Percentiles rank a stretch among this genome's conserved stretches.
These are phyloP conservation scores for Gastrolobium bilobum DNA, from an alignment of 306 rosid genomes.

Conservation along the genomic window DNA sequence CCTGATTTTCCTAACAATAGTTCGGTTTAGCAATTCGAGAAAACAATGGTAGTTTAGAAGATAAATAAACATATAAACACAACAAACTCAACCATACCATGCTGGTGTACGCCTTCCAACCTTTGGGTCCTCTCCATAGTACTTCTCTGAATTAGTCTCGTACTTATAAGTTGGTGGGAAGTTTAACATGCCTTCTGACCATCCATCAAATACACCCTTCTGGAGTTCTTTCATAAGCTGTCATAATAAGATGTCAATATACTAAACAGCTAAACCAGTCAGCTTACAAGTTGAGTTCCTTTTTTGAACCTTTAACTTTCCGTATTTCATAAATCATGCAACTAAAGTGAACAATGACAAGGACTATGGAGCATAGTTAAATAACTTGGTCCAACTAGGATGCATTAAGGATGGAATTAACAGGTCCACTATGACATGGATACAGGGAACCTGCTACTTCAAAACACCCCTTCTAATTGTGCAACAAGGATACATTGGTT, in stretches of 20 bases:
- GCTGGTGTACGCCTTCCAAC: constrained; percentile 88
- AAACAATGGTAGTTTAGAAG: not conserved
- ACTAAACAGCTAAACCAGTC: constrained; percentile 22
- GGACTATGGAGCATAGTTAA: constrained; percentile 23
- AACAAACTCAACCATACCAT: constrained; percentile 66
- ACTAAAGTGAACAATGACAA: not conserved
- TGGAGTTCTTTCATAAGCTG: constrained; percentile 75
- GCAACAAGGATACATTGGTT: not conserved
- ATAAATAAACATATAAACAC: constrained; percentile 7
- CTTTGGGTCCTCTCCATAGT: constrained; percentile 79
- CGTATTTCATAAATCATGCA: constrained; percentile 13
- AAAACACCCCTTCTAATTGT: not conserved
- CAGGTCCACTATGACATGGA: not conserved
- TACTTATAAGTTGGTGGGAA: constrained; percentile 93
- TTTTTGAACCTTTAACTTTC: not conserved
- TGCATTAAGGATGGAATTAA: not conserved
- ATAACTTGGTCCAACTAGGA: constrained; percentile 34
- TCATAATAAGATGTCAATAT: constrained; percentile 52
- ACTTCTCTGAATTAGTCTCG: constrained; percentile 79
- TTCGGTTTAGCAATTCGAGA: not conserved
- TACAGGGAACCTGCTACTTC: constrained; percentile 1
- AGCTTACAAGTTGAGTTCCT: not conserved
- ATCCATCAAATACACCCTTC: constrained; percentile 85
- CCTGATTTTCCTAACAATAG: not conserved
- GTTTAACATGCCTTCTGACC: constrained; percentile 81